phyloP scores from a whole-genome alignment of 2,329 filamentous ascomycete species.

The Pseudocercospora crystallina region DNA sequence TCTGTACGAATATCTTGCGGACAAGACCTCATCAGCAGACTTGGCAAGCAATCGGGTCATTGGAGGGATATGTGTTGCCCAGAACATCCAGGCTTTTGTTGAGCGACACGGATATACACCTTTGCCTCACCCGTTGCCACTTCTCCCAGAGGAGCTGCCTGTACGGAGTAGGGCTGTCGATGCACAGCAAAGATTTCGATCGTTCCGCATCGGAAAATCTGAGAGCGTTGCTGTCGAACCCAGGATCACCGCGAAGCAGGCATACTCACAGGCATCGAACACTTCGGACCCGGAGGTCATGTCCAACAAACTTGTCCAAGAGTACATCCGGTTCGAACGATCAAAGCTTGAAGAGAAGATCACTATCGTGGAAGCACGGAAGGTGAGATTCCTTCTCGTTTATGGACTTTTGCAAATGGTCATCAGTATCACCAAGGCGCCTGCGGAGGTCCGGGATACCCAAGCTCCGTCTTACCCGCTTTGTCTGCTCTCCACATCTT shows the following conservation, averaged over 20 bases:
- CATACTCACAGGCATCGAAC: slow-evolving; percentile 54
- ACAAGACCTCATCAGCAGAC: slow-evolving; percentile 49
- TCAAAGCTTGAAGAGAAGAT: slow-evolving; percentile 60
- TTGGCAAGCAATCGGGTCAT: slow-evolving; percentile 42
- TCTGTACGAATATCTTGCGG: slow-evolving; percentile 70
- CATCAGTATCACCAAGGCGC: slow-evolving; percentile 60
- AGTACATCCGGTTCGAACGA: slow-evolving; percentile 69
- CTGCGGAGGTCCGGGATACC: slow-evolving; percentile 60
- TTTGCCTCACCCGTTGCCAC: slow-evolving; percentile 65
- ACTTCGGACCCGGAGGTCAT: slow-evolving; percentile 35
- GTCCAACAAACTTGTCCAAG: slow-evolving; percentile 58
- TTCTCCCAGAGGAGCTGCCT: slow-evolving; percentile 55
- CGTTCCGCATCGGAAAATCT: slow-evolving; percentile 8
- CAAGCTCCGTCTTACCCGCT: slow-evolving; percentile 60
- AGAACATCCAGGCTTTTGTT: slow-evolving; percentile 69
- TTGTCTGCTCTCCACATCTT: slow-evolving; percentile 47
- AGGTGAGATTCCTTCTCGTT: slow-evolving; percentile 75
- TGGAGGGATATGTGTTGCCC: slow-evolving; percentile 69
- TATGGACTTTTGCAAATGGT: slow-evolving; percentile 75
- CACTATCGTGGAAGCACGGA: slow-evolving; percentile 66
- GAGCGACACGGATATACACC: slow-evolving; percentile 57
- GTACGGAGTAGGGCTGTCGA: slow-evolving; percentile 26
- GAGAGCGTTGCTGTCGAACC: slow-evolving; percentile 18
- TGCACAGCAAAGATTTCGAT: slow-evolving; percentile 23
- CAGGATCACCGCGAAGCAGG: slow-evolving; percentile 49